Conservation (phyloP, 768 basidiomycete species). For the Boletus edulis region DNA sequence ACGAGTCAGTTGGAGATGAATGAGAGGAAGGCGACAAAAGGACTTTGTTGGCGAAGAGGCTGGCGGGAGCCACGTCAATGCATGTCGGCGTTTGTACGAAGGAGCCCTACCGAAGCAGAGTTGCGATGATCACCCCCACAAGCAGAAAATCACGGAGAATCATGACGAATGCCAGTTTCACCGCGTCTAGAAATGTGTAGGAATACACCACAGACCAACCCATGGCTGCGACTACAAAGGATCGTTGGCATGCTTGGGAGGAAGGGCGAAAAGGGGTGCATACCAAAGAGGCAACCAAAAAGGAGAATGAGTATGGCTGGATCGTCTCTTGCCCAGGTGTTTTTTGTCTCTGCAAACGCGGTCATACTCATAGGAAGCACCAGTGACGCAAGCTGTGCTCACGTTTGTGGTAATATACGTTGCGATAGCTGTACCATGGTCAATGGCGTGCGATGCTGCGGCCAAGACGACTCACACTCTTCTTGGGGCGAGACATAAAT, state of each 20-base stretch:
- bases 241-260: neutral
- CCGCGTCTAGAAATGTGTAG: slow-evolving; percentile 49
- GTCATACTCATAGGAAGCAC: neutral
- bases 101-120: slow-evolving; percentile 61
- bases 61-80: slow-evolving; percentile 26
- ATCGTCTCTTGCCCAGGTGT: slow-evolving; percentile 97
- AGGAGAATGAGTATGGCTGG: slow-evolving; percentile 92
- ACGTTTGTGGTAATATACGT: slow-evolving; percentile 99
- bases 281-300: slow-evolving; percentile 72
- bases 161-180: slow-evolving; percentile 76
- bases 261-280: neutral
- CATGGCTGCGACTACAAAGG: slow-evolving; percentile 63
- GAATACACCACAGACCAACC: slow-evolving; percentile 88
- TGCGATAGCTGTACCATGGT: slow-evolving; percentile 65
- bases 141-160: slow-evolving; percentile 86
- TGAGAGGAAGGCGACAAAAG: slow-evolving; percentile 72
- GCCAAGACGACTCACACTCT: slow-evolving; percentile 65
- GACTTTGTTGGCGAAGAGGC: slow-evolving; percentile 70
- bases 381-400: slow-evolving; percentile 23
- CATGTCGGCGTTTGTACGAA: slow-evolving; percentile 1
- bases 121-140: slow-evolving; percentile 70
- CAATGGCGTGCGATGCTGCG: slow-evolving; percentile 3
- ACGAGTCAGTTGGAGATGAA: slow-evolving; percentile 64
- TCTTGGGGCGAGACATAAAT: slow-evolving; percentile 87
- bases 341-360: slow-evolving; percentile 78